Base-by-base conservation (phyloP, 2,329 filamentous ascomycete genomes). In the Hyphodiscus sp. region DNA sequence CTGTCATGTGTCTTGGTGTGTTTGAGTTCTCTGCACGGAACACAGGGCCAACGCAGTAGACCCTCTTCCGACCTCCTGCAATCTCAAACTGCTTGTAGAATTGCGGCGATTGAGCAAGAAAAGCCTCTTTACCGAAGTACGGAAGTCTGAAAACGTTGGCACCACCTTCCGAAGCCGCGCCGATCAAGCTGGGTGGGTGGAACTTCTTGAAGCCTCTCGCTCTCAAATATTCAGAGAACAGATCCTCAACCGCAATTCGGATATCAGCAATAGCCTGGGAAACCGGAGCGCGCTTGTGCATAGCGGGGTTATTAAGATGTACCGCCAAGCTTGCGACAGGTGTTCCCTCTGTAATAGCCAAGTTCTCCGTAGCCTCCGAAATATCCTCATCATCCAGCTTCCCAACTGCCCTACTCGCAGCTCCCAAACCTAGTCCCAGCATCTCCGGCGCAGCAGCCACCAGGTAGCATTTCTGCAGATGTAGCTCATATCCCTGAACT, bases 71-170 rank as follows among this genome's bases (percentile, higher is more conserved):
- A 20, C 87, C 85, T 55, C 86, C 86, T 1, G 87, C 86, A 69
- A 95, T 91, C 68, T 91, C 83, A 71, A 88, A 84, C 68, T 95
- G 89, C 76, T 95, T 94, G 73, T 92, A 91, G 63, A 94, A 87
- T 67, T 94, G 89, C 6, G 89, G 89, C 6, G 82, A 87, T 69
- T 91, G 88, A 6, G 89, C 89, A 19, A 94, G 77, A 68, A 77
- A 94, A 1, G 90, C 92, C 60, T 86, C 82, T 66, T 86, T 82
- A 61, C 87, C 89, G 70, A 97, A 97, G 74, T 97, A 97, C 44
- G 86, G 85, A 63, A 97, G 77, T 63, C 86, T 80, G 71, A 99
- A 97, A 42, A 97, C 92, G 68, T 92, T 95, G 62, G 85, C 85
- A 60, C 94, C 94, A 65, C 94, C 92, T 74, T 99, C 94, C 3